A percentile compares a stretch with the other conserved stretches of the same genome.
phyloP scores from a whole-genome alignment of 148 eudicot genomes.

The Heliamphora exappendiculata region DNA sequence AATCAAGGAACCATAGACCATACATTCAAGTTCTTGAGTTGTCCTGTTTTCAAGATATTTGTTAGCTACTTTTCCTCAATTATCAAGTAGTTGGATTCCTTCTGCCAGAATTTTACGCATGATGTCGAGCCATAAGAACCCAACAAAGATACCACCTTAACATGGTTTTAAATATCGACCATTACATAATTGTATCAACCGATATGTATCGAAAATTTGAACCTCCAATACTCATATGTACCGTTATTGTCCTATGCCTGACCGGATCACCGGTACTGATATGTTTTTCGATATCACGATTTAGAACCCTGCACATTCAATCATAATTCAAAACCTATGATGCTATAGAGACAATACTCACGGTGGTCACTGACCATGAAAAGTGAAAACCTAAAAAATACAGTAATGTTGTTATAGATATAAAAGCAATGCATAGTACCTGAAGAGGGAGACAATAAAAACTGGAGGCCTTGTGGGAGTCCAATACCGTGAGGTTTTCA shows the following conservation, averaged over 20 bases:
- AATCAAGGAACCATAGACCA: background rate
- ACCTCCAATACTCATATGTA: background rate
- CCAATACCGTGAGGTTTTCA: slow-evolving; percentile 40
- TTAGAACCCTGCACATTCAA: no score
- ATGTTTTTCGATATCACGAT: no score
- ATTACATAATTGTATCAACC: no score
- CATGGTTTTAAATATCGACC: no score
- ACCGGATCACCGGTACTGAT: no score
- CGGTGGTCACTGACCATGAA: background rate
- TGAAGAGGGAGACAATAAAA: slow-evolving; percentile 89
- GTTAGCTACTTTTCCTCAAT: background rate
- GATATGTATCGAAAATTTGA: no score
- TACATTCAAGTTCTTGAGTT: background rate
- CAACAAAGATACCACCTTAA: background rate
- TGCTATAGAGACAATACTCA: background rate
- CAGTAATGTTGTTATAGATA: background rate
- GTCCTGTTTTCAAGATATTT: background rate
- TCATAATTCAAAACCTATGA: background rate
- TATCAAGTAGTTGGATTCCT: background rate
- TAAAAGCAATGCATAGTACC: slow-evolving; percentile 29
- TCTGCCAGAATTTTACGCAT: background rate
- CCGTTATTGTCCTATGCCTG: no score
- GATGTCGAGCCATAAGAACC: background rate
- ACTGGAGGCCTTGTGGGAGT: slow-evolving; percentile 60
- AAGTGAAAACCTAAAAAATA: background rate